These are phyloP conservation scores for Quercus phellos DNA, from an alignment of 331 rosid genomes.

Conservation along the genomic window DNA sequence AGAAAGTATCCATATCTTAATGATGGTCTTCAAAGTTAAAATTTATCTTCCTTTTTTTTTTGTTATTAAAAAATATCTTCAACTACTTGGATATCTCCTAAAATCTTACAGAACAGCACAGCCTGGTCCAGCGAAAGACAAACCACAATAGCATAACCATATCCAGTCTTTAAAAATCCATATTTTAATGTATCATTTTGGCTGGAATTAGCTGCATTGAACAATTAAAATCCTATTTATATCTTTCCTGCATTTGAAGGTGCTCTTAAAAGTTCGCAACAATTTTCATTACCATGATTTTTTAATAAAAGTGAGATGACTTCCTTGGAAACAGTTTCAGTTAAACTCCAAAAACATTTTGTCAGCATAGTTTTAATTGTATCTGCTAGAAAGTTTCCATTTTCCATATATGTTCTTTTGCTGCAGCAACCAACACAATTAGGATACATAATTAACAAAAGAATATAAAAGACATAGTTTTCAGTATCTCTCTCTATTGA, in stretches of 20 bases:
- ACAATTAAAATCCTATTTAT: neutral
- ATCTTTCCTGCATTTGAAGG: neutral
- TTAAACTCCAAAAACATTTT: neutral
- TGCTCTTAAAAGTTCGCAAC: neutral
- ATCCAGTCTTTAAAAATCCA: neutral
- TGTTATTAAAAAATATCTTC: no score
- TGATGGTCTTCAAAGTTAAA: no score
- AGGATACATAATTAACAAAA: neutral
- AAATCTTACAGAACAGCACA: neutral
- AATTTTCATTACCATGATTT: neutral
- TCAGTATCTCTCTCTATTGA: neutral
- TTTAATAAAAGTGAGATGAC: neutral
- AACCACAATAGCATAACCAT: neutral
- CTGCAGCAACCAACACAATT: neutral
- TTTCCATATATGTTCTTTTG: neutral
- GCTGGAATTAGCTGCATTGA: neutral
- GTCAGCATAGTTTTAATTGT: neutral
- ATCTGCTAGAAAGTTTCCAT: neutral
- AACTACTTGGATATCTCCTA: neutral
- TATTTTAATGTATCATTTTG: neutral
- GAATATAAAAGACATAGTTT: conserved; percentile 1
- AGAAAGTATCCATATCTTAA: no score
- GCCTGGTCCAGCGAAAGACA: neutral
- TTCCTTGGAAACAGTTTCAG: neutral
- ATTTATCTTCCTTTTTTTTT: no score